Evolutionary conservation across 116 monocot species (phyloP).

Genomic region (Trichopus zeylanicus): DNA sequence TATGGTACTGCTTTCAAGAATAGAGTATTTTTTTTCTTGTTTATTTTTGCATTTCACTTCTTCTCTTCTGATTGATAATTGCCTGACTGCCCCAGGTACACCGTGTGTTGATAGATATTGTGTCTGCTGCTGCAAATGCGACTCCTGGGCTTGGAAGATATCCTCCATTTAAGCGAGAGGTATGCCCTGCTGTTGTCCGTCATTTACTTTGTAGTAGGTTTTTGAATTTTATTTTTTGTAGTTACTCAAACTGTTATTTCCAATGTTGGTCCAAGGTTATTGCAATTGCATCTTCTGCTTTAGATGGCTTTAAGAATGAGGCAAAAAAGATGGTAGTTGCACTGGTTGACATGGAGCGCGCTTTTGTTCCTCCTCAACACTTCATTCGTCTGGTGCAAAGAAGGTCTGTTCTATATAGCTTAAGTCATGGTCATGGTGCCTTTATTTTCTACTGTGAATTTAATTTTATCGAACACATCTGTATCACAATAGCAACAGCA

Average conservation of each 20-base stretch:
- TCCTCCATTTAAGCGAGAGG: slow-evolving; percentile 93
- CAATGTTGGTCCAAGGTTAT: slow-evolving; percentile 41
- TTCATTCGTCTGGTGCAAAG: slow-evolving; percentile 90
- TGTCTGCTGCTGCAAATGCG: slow-evolving; percentile 83
- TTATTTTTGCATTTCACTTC: not conserved
- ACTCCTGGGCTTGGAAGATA: slow-evolving; percentile 92
- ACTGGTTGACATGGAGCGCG: slow-evolving; percentile 98
- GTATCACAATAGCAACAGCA: no score
- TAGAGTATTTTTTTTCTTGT: not conserved
- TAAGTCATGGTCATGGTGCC: not conserved
- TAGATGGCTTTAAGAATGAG: slow-evolving; percentile 80
- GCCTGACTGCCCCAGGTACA: slow-evolving; percentile 50
- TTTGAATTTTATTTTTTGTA: not conserved
- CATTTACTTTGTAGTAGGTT: not conserved
- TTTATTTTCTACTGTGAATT: not conserved
- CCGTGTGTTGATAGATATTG: slow-evolving; percentile 80
- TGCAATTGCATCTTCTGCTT: slow-evolving; percentile 69
- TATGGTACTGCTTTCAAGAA: no score
- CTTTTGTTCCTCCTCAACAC: slow-evolving; percentile 96
- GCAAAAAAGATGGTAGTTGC: slow-evolving; percentile 99
- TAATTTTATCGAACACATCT: not conserved
- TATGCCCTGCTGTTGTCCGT: slow-evolving; percentile 3
- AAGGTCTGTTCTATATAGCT: slow-evolving; percentile 30
- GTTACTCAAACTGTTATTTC: not conserved
- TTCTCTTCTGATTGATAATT: not conserved